Evolutionary conservation across 2,329 filamentous ascomycete genomes (phyloP).

Genomic region (Colletotrichum melonis): DNA sequence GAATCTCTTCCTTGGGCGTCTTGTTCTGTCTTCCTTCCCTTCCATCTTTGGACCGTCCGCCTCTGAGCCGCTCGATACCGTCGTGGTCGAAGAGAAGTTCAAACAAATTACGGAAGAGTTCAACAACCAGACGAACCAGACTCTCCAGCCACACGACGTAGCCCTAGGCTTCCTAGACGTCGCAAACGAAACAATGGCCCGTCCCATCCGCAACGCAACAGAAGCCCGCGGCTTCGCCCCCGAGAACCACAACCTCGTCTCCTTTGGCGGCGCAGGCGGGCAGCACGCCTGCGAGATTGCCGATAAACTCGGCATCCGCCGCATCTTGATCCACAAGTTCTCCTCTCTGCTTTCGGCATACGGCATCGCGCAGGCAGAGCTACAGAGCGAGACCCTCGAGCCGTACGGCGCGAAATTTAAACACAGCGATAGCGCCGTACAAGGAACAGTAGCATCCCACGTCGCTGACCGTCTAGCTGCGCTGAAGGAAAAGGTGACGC

Average conservation of each 20-base stretch:
- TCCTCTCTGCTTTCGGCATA: slow-evolving; percentile 56
- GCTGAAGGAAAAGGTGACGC: slow-evolving; percentile 45
- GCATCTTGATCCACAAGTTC: slow-evolving; percentile 55
- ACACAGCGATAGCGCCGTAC: not conserved
- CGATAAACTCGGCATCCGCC: slow-evolving; percentile 50
- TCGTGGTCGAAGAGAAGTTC: slow-evolving; percentile 53
- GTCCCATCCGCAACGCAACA: slow-evolving; percentile 79
- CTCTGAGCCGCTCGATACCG: slow-evolving; percentile 61
- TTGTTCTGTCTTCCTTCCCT: slow-evolving; percentile 72
- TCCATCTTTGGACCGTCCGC: slow-evolving; percentile 78
- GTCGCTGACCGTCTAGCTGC: slow-evolving; percentile 39
- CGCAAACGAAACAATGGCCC: slow-evolving; percentile 80
- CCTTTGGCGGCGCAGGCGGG: slow-evolving; percentile 78
- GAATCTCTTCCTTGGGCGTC: slow-evolving; percentile 74
- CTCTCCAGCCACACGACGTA: slow-evolving; percentile 47
- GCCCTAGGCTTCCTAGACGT: slow-evolving; percentile 81
- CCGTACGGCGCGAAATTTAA: slow-evolving; percentile 43
- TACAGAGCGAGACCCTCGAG: slow-evolving; percentile 50
- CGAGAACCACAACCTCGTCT: slow-evolving; percentile 46
- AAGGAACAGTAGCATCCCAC: not conserved
- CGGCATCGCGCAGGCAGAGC: slow-evolving; percentile 54
- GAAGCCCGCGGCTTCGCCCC: slow-evolving; percentile 63
- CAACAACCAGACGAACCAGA: slow-evolving; percentile 49
- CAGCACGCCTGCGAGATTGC: slow-evolving; percentile 63
- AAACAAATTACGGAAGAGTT: slow-evolving; percentile 52